These are phyloP conservation scores for Sporobolus alterniflorus DNA, from an alignment of 202 grass and related monocot species.

Conservation along the genomic window DNA sequence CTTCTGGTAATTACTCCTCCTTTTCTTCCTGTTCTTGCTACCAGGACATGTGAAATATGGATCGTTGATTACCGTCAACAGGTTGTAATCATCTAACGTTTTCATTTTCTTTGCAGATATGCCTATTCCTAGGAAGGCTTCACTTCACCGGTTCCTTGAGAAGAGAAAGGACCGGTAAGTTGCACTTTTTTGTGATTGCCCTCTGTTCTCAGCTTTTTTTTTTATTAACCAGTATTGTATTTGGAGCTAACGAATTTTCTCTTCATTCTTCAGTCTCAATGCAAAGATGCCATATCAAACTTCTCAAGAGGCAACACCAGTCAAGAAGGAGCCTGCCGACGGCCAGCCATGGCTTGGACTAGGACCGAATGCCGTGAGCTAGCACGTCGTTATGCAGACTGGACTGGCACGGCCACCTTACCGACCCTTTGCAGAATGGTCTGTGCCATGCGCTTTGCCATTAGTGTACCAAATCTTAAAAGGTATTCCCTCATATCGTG, in stretches of 20 bases:
- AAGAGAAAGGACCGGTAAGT: constrained; percentile 96
- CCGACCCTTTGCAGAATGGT: constrained; percentile 9
- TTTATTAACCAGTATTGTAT: neutral
- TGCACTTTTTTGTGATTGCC: neutral
- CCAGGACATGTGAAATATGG: neutral
- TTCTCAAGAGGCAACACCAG: constrained; percentile 36
- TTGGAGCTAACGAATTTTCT: constrained; percentile 26
- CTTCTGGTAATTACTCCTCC: constrained; percentile 56
- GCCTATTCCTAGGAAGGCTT: constrained; percentile 89
- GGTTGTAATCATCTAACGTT: neutral
- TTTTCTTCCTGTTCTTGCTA: neutral
- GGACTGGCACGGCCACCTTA: constrained; percentile 30
- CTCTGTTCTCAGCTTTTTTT: neutral
- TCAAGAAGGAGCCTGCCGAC: constrained; percentile 62
- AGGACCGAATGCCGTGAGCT: constrained; percentile 44
- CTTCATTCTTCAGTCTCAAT: constrained; percentile 53
- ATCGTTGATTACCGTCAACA: neutral
- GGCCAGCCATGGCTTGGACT: constrained; percentile 81
- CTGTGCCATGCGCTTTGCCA: constrained; percentile 21
- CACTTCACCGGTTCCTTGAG: constrained; percentile 97
- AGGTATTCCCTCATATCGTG: constrained; percentile 33
- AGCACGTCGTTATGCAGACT: constrained; percentile 14
- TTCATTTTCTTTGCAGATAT: constrained; percentile 58
- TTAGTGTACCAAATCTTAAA: constrained; percentile 34
- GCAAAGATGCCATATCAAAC: constrained; percentile 67